These are phyloP conservation scores for Aspergillus costaricaensis DNA, from an alignment of 2,329 filamentous ascomycete genomes.

Conservation along the genomic window DNA sequence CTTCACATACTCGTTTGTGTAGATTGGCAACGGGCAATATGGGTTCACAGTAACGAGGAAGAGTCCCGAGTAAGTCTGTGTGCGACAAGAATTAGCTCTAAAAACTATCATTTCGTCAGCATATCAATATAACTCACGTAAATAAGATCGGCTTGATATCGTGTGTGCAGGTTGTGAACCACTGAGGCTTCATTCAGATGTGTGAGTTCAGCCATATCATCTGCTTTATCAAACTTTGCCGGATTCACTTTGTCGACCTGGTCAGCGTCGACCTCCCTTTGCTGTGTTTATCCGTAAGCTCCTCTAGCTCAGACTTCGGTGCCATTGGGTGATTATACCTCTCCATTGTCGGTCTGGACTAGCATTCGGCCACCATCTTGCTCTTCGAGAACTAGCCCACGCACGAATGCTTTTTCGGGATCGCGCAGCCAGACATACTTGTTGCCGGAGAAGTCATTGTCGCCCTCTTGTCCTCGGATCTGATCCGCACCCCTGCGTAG, in stretches of 20 bases:
- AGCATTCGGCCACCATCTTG: constrained; percentile 67
- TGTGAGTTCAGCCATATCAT: constrained; percentile 98
- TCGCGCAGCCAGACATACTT: constrained; percentile 98
- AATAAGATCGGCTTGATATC: constrained; percentile 94
- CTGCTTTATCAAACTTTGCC: constrained; percentile 98
- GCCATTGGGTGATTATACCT: constrained; percentile 52
- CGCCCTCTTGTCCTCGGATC: constrained; percentile 80
- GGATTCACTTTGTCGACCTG: constrained; percentile 98
- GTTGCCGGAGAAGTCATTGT: constrained; percentile 98
- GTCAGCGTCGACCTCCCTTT: constrained; percentile 82
- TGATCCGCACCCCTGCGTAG: constrained; percentile 60
- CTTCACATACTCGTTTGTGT: constrained; percentile 94
- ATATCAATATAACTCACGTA: constrained; percentile 56
- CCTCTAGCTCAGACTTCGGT: background rate
- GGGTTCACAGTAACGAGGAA: constrained; percentile 98
- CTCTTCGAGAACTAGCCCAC: constrained; percentile 89
- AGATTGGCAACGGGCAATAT: constrained; percentile 92
- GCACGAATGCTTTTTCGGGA: constrained; percentile 81
- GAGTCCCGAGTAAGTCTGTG: constrained; percentile 87
- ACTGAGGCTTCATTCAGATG: constrained; percentile 98
- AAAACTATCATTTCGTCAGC: too few relatives aligned
- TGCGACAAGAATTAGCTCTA: background rate
- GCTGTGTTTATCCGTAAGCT: constrained; percentile 52
- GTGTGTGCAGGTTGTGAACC: constrained; percentile 91
- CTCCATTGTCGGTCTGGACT: constrained; percentile 92